These are phyloP conservation scores for Apiospora kogelbergensis DNA, from an alignment of 2,329 filamentous ascomycete species.

Conservation along the genomic window DNA sequence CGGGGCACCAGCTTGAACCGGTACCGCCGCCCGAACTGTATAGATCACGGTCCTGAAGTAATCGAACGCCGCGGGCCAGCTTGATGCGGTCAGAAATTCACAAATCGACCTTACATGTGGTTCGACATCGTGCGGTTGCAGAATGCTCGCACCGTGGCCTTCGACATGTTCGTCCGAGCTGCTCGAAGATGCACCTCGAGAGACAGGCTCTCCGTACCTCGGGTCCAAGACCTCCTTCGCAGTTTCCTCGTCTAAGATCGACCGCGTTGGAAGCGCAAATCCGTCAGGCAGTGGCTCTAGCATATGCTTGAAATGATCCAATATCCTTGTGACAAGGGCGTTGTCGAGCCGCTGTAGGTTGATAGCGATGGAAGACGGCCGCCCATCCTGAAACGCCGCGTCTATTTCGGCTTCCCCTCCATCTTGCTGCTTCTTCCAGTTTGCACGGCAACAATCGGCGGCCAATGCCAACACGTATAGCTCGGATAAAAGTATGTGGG, in stretches of 20 bases:
- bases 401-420: constrained; percentile 16
- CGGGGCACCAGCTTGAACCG: constrained; percentile 38
- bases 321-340: constrained; percentile 51
- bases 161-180: constrained; percentile 38
- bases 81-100: constrained; percentile 65
- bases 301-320: constrained; percentile 57
- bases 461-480: constrained; percentile 63
- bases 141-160: constrained; percentile 30
- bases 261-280: constrained; percentile 55
- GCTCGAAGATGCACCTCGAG: constrained; percentile 28
- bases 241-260: constrained; percentile 54
- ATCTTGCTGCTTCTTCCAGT: constrained; percentile 44
- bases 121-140: constrained; percentile 49
- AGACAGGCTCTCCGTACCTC: constrained; percentile 24
- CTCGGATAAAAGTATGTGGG: constrained; percentile 63
- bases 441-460: constrained; percentile 63
- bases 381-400: constrained; percentile 9
- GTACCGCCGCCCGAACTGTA: constrained; percentile 45
- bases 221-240: constrained; percentile 37
- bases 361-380: constrained; percentile 9
- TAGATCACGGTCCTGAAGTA: constrained; percentile 56
- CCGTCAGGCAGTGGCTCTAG: constrained; percentile 59
- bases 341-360: constrained; percentile 46
- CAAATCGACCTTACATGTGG: constrained; percentile 54
- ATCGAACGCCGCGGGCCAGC: constrained; percentile 60